Evolutionary conservation across 768 basidiomycete genomes (phyloP), one percentile per base, ranked within the genome.

Genomic region (Podaxis sp.): DNA sequence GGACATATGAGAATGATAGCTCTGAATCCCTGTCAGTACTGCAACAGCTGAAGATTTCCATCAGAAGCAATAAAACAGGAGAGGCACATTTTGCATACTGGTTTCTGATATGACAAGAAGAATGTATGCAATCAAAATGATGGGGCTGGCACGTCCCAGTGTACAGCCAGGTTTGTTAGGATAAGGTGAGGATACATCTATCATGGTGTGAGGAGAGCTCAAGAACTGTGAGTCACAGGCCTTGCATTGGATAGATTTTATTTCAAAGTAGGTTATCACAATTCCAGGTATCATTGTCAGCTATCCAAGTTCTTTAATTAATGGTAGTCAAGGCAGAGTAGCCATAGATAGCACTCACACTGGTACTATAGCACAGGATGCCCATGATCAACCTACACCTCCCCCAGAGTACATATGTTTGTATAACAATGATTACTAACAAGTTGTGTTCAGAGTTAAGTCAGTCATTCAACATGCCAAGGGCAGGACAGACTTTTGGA

Each of bases 351-450:
- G 42, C 3, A 63, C 69, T 33, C 22, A 70, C 70, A 22, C 65
- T 15, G 17, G 70, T 66, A 17, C 76, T 68, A 19, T 69, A 38
- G 26, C 66, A 72, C 5, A 80, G 70, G 24, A 73, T 70, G 15
- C 76, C 59, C 11, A 76, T 64, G 5, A 80, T 70, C 9, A 68
- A 56, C 8, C 73, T 77, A 57, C 69, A 74, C 13, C 79, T 69
- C 64, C 77, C 76, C 78, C 77, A 82, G 24, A 82, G 74, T 3
- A 79, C 80, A 60, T 80, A 79, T 6, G 80, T 81, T 6, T 79
- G 78, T 5, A 81, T 62, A 67, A 79, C 73, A 8, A 81, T 71
- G 33, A 80, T 77, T 6, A 68, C 77, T 80, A 57, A 4, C 9
- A 13, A 26, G 22, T 3, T 28, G 17, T 7, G 8, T 33, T 33